phyloP scores from a whole-genome alignment of 2,329 filamentous ascomycete species.

The Parastagonospora nodorum region DNA sequence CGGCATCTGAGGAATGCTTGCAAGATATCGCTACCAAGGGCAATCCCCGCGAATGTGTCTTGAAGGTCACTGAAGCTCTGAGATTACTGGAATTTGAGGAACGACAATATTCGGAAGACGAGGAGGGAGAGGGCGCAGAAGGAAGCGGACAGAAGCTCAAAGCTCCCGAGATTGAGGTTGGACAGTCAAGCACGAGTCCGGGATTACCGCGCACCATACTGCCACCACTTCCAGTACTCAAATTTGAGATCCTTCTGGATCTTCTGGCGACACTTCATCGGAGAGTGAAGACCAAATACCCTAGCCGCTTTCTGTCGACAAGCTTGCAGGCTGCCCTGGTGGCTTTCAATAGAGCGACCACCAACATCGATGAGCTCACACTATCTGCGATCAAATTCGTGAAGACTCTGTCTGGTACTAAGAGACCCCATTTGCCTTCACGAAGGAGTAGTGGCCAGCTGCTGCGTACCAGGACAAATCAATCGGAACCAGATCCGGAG shows the following conservation, averaged over 20 bases:
- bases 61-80: constrained; percentile 78
- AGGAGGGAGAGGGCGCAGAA: constrained; percentile 38
- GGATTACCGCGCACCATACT: constrained; percentile 25
- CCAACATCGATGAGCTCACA: constrained; percentile 67
- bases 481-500: constrained; percentile 60
- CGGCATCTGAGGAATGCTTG: constrained; percentile 70
- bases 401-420: constrained; percentile 69
- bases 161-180: constrained; percentile 26
- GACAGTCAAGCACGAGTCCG: constrained; percentile 40
- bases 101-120: constrained; percentile 58
- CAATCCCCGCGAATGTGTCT: constrained; percentile 79
- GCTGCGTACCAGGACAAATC: constrained; percentile 42
- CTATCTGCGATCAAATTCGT: constrained; percentile 72
- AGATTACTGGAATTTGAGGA: constrained; percentile 61
- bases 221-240: constrained; percentile 53
- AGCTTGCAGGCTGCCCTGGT: constrained; percentile 74
- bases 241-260: constrained; percentile 71
- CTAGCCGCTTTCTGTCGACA: constrained; percentile 77
- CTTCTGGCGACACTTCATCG: constrained; percentile 75
- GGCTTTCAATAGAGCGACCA: constrained; percentile 64
- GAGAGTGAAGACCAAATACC: constrained; percentile 76
- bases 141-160: constrained; percentile 19
- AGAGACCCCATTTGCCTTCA: constrained; percentile 67
- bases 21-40: constrained; percentile 76
- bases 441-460: constrained; percentile 59